Conservation (phyloP, 345 rosid species). For the Syzygium grande region DNA sequence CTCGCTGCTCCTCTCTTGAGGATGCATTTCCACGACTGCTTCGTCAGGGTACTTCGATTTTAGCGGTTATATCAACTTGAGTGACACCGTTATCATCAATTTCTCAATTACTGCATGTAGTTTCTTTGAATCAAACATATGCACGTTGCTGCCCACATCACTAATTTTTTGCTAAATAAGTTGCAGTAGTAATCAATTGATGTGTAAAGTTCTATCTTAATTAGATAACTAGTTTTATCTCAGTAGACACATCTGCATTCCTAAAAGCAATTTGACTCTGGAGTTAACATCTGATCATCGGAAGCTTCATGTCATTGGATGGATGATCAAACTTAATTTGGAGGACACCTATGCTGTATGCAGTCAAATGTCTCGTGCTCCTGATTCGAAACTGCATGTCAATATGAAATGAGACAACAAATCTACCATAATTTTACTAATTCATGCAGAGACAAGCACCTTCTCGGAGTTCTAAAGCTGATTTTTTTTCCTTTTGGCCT, state of each 20-base stretch:
- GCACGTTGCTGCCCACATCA: neutral
- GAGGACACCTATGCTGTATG: neutral
- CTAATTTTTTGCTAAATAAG: neutral
- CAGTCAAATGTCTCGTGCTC: neutral
- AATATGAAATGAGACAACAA: neutral
- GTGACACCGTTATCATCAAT: neutral
- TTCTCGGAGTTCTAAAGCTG: neutral
- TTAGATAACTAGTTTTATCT: neutral
- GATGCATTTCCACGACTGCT: slow-evolving; percentile 78
- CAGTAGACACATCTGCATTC: neutral
- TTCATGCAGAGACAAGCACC: neutral
- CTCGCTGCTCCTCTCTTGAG: slow-evolving; percentile 53
- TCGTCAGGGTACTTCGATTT: slow-evolving; percentile 31
- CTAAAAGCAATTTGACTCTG: neutral
- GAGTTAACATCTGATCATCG: neutral
- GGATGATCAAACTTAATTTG: neutral
- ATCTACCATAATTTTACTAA: neutral
- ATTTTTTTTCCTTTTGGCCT: no score
- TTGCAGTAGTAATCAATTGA: neutral
- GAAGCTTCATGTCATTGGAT: neutral
- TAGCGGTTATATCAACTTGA: neutral
- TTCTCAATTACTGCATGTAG: neutral
- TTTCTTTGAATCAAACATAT: neutral
- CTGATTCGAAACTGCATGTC: neutral
- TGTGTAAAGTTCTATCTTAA: neutral